Conservation (phyloP, 352 stramenopile species). For the Aphanomyces cochlioides region DNA sequence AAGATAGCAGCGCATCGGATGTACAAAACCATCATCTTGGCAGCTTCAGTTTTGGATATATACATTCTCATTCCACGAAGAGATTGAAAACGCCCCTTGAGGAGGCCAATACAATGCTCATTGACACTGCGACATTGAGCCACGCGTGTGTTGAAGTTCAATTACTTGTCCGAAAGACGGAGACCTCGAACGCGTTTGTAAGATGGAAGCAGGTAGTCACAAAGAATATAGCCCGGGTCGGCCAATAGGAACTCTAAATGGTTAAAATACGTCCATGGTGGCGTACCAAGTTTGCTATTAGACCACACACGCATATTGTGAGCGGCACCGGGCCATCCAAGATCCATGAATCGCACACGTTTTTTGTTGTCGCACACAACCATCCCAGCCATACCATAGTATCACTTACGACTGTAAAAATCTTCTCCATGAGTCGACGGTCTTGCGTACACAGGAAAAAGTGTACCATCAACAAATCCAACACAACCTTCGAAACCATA, state of each 20-base stretch:
- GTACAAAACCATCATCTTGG: too few relatives aligned
- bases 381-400: slow-evolving; percentile 14
- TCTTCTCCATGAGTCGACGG: slow-evolving; percentile 20
- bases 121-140: background rate
- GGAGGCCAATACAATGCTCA: slow-evolving; percentile 23
- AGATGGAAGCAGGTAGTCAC: background rate
- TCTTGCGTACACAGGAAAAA: slow-evolving; percentile 22
- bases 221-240: background rate
- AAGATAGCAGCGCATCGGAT: too few relatives aligned
- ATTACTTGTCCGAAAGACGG: background rate
- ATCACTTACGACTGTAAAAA: slow-evolving; percentile 10
- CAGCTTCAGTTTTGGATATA: too few relatives aligned
- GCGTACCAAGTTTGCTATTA: slow-evolving; percentile 1
- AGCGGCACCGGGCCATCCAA: background rate
- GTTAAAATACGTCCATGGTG: background rate
- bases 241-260: background rate
- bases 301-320: slow-evolving; percentile 12
- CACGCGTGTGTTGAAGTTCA: slow-evolving; percentile 4
- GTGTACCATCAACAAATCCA: slow-evolving; percentile 17
- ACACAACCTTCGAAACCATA: slow-evolving; percentile 5
- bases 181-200: slow-evolving; percentile 4
- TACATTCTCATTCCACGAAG: too few relatives aligned
- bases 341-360: slow-evolving; percentile 2
- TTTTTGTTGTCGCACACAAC: slow-evolving; percentile 16
- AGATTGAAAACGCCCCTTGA: slow-evolving; percentile 13